Evolutionary conservation across 2,329 filamentous ascomycete species (phyloP).

Genomic region (Epichloe glyceriae): DNA sequence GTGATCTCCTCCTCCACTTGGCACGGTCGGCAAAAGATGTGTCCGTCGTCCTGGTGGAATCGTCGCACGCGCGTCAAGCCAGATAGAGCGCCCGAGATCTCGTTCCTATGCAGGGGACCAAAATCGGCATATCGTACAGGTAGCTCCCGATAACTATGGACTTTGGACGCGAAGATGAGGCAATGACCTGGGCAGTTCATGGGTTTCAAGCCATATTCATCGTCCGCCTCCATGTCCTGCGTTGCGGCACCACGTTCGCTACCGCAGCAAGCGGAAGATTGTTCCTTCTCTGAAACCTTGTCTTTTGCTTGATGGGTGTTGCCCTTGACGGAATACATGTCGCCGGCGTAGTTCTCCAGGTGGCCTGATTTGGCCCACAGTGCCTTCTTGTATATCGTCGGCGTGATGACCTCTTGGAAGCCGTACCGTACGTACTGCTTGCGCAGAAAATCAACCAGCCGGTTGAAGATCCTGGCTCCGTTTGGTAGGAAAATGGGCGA

Average conservation of each 20-base stretch:
- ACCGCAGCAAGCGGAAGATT: conserved; percentile 17
- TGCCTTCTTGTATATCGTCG: conserved; percentile 80
- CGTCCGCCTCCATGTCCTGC: conserved; percentile 42
- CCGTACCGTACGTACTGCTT: conserved; percentile 76
- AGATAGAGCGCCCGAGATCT: conserved; percentile 67
- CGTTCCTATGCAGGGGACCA: conserved; percentile 74
- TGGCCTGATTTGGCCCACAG: conserved; percentile 80
- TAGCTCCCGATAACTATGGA: conserved; percentile 65
- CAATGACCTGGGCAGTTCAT: conserved; percentile 93
- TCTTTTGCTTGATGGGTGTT: conserved; percentile 19
- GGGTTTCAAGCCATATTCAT: conserved; percentile 73
- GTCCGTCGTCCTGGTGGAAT: conserved; percentile 84
- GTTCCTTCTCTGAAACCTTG: not conserved
- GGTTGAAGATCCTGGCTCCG: conserved; percentile 72
- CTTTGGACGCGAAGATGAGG: conserved; percentile 63
- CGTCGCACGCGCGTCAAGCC: conserved; percentile 73
- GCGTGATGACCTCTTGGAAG: conserved; percentile 79
- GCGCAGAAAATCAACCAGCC: conserved; percentile 67
- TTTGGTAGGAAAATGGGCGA: conserved; percentile 77
- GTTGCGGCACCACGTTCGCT: conserved; percentile 13
- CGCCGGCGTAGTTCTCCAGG: conserved; percentile 78
- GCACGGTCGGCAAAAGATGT: conserved; percentile 73
- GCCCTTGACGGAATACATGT: conserved; percentile 75
- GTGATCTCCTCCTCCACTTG: conserved; percentile 66
- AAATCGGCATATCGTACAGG: conserved; percentile 82